A percentile compares a stretch with the other conserved stretches of the same genome.
phyloP scores from a whole-genome alignment of 208 protist species.

The Leishmania arabica region DNA sequence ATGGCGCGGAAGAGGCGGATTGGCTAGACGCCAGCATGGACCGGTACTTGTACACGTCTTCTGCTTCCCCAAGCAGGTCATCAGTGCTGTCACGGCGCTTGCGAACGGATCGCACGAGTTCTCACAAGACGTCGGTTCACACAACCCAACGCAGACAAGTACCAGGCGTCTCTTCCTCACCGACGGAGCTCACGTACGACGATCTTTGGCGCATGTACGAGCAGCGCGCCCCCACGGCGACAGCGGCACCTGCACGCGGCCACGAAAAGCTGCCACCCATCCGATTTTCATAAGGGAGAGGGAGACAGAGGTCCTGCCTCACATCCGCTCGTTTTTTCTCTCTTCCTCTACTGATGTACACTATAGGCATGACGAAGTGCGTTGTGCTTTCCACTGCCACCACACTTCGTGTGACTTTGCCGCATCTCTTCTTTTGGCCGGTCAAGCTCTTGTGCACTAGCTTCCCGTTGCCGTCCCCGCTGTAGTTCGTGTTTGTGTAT shows the following conservation, averaged over 20 bases:
- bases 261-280: conserved; percentile 25
- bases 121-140: too few species aligned
- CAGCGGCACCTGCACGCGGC: background rate
- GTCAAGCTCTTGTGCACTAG: background rate
- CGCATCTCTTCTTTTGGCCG: background rate
- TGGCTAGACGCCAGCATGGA: conserved; percentile 13
- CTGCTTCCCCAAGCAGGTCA: background rate
- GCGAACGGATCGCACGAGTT: background rate
- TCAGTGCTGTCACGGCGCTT: background rate
- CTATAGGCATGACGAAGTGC: background rate
- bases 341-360: background rate
- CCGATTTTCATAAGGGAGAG: conserved; percentile 18
- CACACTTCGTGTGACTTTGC: background rate
- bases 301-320: background rate
- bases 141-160: background rate
- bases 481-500: background rate
- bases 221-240: conserved; percentile 27
- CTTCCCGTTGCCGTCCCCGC: too few species aligned
- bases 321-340: background rate
- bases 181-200: conserved; percentile 29
- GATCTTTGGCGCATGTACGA: conserved; percentile 62
- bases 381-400: background rate
- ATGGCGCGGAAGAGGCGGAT: background rate
- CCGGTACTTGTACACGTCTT: background rate
- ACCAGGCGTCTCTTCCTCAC: background rate